Evolutionary conservation across 1,284 basidiomycete genomes (phyloP).

Genomic region (Ceratobasidium sp.): DNA sequence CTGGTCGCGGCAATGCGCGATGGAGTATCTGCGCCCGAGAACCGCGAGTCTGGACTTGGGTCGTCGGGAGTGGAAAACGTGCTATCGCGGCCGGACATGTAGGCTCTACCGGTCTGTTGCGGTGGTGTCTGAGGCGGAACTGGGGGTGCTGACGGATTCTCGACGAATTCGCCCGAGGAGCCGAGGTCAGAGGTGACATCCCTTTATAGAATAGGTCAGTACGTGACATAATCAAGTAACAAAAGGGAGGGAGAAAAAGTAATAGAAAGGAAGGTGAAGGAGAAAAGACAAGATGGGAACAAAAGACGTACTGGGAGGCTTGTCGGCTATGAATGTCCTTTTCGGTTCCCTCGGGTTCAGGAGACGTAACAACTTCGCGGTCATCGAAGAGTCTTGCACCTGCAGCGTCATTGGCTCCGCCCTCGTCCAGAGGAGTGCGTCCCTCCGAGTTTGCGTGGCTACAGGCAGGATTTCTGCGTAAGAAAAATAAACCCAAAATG

Average conservation of each 20-base stretch:
- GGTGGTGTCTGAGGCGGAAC: constrained; percentile 2
- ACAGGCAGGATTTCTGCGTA: too few species aligned
- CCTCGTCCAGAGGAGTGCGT: background rate
- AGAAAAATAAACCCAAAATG: too few species aligned
- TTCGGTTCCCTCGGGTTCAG: constrained; percentile 3
- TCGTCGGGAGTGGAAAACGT: constrained; percentile 12
- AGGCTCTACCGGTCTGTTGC: background rate
- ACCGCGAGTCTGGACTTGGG: constrained; percentile 5
- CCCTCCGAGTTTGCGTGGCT: background rate
- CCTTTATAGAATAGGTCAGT: background rate
- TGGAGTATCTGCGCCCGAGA: background rate
- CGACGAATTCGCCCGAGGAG: constrained; percentile 20
- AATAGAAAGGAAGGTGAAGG: background rate
- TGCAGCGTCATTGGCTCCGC: background rate
- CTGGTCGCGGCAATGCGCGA: background rate
- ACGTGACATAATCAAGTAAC: background rate
- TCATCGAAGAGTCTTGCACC: constrained; percentile 6
- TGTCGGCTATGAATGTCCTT: background rate
- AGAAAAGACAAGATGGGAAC: background rate
- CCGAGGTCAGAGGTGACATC: background rate
- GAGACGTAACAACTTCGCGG: constrained; percentile 10
- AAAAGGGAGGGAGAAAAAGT: background rate
- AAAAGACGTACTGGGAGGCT: background rate
- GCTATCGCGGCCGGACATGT: background rate
- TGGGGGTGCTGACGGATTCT: background rate